phyloP scores from a whole-genome alignment of 1,284 basidiomycete species.

The Pseudozyma tsukubaensis region DNA sequence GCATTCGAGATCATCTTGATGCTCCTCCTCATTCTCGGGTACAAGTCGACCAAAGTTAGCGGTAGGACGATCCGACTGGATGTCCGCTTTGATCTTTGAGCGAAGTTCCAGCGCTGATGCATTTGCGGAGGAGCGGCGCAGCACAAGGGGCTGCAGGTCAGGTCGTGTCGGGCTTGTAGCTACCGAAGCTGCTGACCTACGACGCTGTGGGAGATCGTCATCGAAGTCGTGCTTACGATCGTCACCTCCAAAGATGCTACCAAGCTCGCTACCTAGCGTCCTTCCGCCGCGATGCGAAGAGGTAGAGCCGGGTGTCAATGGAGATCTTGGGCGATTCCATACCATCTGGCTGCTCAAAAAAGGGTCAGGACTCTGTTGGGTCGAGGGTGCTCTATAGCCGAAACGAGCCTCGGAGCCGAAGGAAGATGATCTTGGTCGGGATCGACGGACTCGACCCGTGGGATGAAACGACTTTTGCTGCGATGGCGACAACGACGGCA shows the following conservation, averaged over 20 bases:
- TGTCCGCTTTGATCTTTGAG: not conserved
- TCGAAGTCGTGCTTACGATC: slow-evolving; percentile 47
- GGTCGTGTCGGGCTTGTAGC: not conserved
- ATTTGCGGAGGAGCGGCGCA: not conserved
- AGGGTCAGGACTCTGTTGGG: slow-evolving; percentile 16
- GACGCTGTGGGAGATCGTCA: slow-evolving; percentile 38
- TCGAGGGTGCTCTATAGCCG: not conserved
- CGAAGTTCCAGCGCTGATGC: slow-evolving; percentile 5
- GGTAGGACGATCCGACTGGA: slow-evolving; percentile 37
- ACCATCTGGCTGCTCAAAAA: slow-evolving; percentile 11
- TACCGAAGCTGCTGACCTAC: slow-evolving; percentile 6
- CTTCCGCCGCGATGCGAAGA: slow-evolving; percentile 27
- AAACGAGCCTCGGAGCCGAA: slow-evolving; percentile 19
- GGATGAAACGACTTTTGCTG: slow-evolving; percentile 23
- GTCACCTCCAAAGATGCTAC: slow-evolving; percentile 58
- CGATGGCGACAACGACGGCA: slow-evolving; percentile 6
- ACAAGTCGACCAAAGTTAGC: slow-evolving; percentile 39
- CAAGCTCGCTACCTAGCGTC: slow-evolving; percentile 59
- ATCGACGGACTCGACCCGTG: slow-evolving; percentile 30
- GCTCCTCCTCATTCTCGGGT: slow-evolving; percentile 31
- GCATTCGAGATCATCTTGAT: slow-evolving; percentile 48
- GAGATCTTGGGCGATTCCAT: slow-evolving; percentile 1
- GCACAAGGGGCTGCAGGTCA: slow-evolving; percentile 17
- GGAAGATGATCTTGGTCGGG: slow-evolving; percentile 27
- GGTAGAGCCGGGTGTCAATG: slow-evolving; percentile 16